Conservation (phyloP, 225 moss, liverwort and hornwort genomes). For the Takakia lepidozioides region DNA sequence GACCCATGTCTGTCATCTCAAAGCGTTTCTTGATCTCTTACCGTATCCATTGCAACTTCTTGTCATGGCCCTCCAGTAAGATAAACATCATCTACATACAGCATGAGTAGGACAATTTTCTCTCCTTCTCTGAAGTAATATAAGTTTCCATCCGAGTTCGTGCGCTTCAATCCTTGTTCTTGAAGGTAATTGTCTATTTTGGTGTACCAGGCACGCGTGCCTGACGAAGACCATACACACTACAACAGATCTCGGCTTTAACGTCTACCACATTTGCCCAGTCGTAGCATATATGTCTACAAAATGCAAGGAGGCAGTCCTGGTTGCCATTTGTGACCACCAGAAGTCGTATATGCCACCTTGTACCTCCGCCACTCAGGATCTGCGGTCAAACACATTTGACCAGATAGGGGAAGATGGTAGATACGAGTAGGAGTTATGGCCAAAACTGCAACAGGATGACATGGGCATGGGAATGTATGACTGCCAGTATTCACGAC, state of each 20-base stretch:
- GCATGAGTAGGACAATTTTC: neutral
- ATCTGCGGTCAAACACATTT: no score
- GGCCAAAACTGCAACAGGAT: no score
- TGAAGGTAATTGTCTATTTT: slow-evolving; percentile 4
- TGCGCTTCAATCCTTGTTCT: slow-evolving; percentile 1
- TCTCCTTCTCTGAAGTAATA: neutral
- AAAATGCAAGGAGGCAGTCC: no score
- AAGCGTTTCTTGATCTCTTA: neutral
- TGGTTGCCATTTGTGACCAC: no score
- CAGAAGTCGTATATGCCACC: no score
- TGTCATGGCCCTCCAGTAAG: neutral
- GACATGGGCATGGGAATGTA: no score
- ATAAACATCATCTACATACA: slow-evolving; percentile 1
- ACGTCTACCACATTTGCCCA: neutral
- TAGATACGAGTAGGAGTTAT: no score
- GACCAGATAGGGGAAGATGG: no score
- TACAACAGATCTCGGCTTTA: neutral
- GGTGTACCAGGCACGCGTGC: slow-evolving; percentile 7
- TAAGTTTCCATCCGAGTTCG: neutral
- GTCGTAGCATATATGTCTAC: slow-evolving; percentile 5
- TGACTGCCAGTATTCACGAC: no score
- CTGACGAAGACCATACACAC: slow-evolving; percentile 2
- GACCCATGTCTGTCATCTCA: neutral
- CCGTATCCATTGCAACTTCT: neutral
- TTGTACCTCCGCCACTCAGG: no score